Base-by-base conservation (phyloP, 805 yeast genomes). In the Nakazawaea siamensis region DNA sequence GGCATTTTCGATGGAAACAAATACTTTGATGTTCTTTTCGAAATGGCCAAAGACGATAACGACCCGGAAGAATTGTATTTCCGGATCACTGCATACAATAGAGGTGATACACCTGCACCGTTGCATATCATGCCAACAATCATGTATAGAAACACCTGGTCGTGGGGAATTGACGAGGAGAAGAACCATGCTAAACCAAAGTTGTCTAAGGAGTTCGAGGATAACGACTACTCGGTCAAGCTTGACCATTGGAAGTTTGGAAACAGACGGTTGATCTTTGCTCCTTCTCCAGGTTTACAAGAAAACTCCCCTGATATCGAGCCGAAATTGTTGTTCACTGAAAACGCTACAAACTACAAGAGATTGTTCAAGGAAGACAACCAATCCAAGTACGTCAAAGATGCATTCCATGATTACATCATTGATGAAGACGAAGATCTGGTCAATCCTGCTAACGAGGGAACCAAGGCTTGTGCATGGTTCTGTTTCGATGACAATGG, bases 381-480 rank as follows among this genome's bases (percentile, higher is more conserved):
- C 47, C 67, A 73, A 26, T 40, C 73, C 5, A 50, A 63, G 31
- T 86, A 65, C 55, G 80, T 78, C 40, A 88, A 88, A 55, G 96
- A 88, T 57, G 97, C 90, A 2, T 87, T 88, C 68, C 95, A 88
- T 55, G 95, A 86, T 39, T 74, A 68, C 50, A 65, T 87, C 34
- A 73, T 86, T 32, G 74, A 75, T 34, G 80, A 70, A 34, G 64
- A 66, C 17, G 60, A 67, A 39, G 66, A 57, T 1, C 80, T 76
- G 1, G 73, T 80, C 16, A 88, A 88, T 52, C 94, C 94, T 0
- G 70, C 71, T 7, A 50, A 64, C 4, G 52, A 46, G 16, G 97
- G 97, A 38, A 87, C 96, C 3, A 87, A 87, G 57, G 74, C 86
- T 4, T 76, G 83, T 48, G 95, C 92, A 1, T 80, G 85, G 76